A percentile compares a stretch with the other conserved stretches of the same genome.
Conservation (phyloP, 306 rosid species). For the Ammopiptanthus mongolicus region DNA sequence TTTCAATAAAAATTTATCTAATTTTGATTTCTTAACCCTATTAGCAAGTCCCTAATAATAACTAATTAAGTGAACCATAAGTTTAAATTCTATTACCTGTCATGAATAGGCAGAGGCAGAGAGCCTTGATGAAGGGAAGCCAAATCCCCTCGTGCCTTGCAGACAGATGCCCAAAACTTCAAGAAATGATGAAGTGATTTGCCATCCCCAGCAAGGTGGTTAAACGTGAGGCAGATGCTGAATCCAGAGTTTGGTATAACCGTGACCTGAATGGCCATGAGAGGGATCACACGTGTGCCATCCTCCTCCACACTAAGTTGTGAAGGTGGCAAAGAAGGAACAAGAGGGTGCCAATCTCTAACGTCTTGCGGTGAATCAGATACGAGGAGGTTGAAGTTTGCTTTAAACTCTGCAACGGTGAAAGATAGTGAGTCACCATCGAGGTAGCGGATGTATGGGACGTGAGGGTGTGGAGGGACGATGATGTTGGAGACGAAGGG, state of each 20-base stretch:
- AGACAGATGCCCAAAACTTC: slow-evolving; percentile 28
- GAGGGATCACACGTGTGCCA: neutral
- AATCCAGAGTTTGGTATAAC: slow-evolving; percentile 22
- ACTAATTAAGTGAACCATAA: no score
- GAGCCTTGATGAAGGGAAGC: neutral
- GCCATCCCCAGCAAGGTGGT: slow-evolving; percentile 19
- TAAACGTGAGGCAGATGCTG: neutral
- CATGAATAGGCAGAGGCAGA: neutral
- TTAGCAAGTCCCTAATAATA: no score
- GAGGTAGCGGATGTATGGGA: slow-evolving; percentile 23
- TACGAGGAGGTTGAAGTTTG: neutral
- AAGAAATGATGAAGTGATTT: slow-evolving; percentile 30
- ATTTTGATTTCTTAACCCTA: no score
- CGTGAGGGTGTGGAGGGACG: slow-evolving; percentile 9
- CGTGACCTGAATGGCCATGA: slow-evolving; percentile 26
- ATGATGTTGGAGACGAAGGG: slow-evolving; percentile 24
- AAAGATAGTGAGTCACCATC: slow-evolving; percentile 1
- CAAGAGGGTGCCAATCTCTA: slow-evolving; percentile 13
- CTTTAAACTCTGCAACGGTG: neutral
- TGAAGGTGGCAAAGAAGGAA: neutral
- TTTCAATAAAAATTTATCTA: no score
- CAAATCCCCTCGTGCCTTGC: neutral
- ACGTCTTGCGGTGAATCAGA: slow-evolving; percentile 13
- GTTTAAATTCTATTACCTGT: neutral
- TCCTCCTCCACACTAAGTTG: neutral